Evolutionary conservation across 176 grass and related monocot species (phyloP), one percentile per base, ranked within the genome.

Genomic region (Carex parvula): DNA sequence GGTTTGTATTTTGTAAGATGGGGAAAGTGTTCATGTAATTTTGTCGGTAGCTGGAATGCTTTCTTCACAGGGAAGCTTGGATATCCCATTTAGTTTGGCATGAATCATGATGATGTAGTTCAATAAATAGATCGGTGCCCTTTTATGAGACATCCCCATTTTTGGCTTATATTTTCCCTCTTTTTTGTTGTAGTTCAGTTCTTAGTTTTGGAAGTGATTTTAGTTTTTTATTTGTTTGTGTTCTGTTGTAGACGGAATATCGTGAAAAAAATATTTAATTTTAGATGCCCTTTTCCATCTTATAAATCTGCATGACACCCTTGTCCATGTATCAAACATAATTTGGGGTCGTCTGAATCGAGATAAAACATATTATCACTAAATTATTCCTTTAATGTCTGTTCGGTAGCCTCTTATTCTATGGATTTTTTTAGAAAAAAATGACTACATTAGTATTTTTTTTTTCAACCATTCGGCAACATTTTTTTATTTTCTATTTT

Each of bases 101-200:
- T 67, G n/a, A n/a, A n/a, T n/a, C n/a, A n/a, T n/a, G 26, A 30
- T 78, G 52, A 78, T 56, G 48, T 78, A 52, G 26, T 57, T 78
- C 26, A 56, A 75, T 75, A 17, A 56, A 78, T 78, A 32, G 73
- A 78, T 57, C 73, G 60, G 81, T 68, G 60, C 81, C 80, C 81
- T 55, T 83, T 20, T 69, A 10, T n/a, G 60, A 82, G 80, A 82
- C 80, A 67, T 13, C 6, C n/a, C 80, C 42, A 24, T 69, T 63
- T 83, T 66, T 3, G 42, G 61, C 8, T 67, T 75, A 26, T 75
- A 50, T 26, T 67, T 63, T 64, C 3, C 8, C 17, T 64, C 4
- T 22, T 64, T 63, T 26, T 81, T 33, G 6, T 41, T 30, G 13
- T 33, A 6, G 0, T 80, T 80, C 60, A 13, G 11, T 60, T 80